These are phyloP conservation scores for Rhododendron henanense DNA, from an alignment of 148 eudicot species.

Conservation along the genomic window DNA sequence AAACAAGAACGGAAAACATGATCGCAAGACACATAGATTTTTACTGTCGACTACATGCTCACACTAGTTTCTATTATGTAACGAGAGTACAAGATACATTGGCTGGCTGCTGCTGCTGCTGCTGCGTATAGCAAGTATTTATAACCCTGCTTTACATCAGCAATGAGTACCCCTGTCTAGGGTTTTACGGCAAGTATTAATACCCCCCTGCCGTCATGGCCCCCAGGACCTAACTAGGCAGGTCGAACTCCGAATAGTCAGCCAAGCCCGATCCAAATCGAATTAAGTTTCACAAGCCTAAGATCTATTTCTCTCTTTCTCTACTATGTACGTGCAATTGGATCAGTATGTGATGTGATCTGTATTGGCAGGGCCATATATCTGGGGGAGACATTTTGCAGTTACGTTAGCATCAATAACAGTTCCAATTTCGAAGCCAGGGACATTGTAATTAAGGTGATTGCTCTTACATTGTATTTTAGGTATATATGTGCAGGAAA, in stretches of 20 bases:
- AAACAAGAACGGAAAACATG: no score
- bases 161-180: no score
- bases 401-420: slow-evolving; percentile 91
- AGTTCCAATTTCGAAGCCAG: slow-evolving; percentile 83
- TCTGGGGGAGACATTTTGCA: slow-evolving; percentile 97
- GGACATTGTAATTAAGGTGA: slow-evolving; percentile 82
- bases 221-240: no score
- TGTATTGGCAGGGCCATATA: slow-evolving; percentile 69
- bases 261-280: not conserved
- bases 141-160: no score
- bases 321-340: not conserved
- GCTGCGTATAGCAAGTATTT: no score
- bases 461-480: not conserved
- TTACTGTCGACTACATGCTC: no score
- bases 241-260: not conserved
- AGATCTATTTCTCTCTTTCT: not conserved
- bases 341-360: slow-evolving; percentile 2
- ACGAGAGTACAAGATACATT: no score
- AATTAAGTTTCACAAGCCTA: not conserved
- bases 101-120: no score
- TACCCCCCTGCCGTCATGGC: no score
- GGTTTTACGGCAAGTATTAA: no score
- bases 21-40: no score
- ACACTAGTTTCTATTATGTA: no score
- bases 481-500: not conserved